phyloP scores from a whole-genome alignment of 345 rosid species.

The Bretschneidera sinensis region DNA sequence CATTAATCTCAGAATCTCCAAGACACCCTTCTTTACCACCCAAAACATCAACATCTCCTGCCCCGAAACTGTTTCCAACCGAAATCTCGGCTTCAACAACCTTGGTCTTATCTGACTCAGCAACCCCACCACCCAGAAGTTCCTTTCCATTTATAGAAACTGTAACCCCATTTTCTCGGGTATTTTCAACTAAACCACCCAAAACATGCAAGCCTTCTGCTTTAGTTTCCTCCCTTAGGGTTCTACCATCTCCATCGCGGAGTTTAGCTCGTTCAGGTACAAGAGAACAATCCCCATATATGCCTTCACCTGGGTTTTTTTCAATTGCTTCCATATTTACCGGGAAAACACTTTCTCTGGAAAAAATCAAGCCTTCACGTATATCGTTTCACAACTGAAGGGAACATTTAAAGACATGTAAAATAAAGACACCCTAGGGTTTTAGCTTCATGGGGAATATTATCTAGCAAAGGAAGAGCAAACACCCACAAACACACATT shows the following conservation, averaged over 20 bases:
- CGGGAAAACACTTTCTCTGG: slow-evolving; percentile 10
- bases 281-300: slow-evolving; percentile 12
- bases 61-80: slow-evolving; percentile 3
- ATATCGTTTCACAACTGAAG: background rate
- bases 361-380: slow-evolving; percentile 17
- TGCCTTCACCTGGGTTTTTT: slow-evolving; percentile 16
- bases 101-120: slow-evolving; percentile 2
- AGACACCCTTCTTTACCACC: slow-evolving; percentile 23
- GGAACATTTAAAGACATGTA: background rate
- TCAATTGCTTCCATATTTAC: slow-evolving; percentile 29
- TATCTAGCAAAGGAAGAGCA: background rate
- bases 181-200: slow-evolving; percentile 4
- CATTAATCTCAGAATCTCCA: slow-evolving; percentile 65
- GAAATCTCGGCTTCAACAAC: slow-evolving; percentile 11
- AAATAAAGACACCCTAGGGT: background rate
- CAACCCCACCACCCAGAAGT: slow-evolving; percentile 6
- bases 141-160: slow-evolving; percentile 38
- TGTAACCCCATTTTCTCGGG: slow-evolving; percentile 37
- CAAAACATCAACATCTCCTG: too few relatives aligned
- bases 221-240: slow-evolving; percentile 13
- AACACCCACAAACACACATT: background rate
- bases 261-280: slow-evolving; percentile 8
- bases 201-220: background rate
- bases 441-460: background rate
- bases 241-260: slow-evolving; percentile 18